phyloP scores from a whole-genome alignment of 371 early-diverging fungal species.

The Chytridiales sp. region DNA sequence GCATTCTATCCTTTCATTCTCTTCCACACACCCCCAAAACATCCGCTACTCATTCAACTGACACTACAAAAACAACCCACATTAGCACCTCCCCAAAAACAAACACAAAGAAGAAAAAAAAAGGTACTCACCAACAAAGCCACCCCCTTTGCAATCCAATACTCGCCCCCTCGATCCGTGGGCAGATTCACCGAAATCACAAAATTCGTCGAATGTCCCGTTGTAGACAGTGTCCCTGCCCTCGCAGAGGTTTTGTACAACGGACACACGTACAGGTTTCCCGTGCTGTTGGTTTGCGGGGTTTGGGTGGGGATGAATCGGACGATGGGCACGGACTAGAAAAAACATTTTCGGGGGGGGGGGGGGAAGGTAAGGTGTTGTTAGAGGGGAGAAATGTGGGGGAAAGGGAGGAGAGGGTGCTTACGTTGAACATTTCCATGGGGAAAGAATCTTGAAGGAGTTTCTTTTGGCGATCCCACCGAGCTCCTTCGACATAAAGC shows the following conservation, averaged over 20 bases:
- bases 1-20: no score
- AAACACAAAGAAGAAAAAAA: neutral
- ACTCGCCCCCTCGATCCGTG: constrained; percentile 44
- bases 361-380: neutral
- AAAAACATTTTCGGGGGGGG: neutral
- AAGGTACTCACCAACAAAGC: constrained; percentile 44
- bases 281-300: constrained; percentile 19
- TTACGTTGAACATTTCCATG: constrained; percentile 58
- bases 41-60: constrained; percentile 35
- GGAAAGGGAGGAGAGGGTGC: constrained; percentile 10
- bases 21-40: no score
- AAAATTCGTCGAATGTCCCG: constrained; percentile 60
- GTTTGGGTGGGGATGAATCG: constrained; percentile 52
- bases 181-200: constrained; percentile 49
- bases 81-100: neutral
- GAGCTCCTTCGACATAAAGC: constrained; percentile 54
- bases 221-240: constrained; percentile 55
- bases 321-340: constrained; percentile 52
- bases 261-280: constrained; percentile 46
- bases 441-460: constrained; percentile 53
- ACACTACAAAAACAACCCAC: constrained; percentile 19
- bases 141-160: constrained; percentile 58
- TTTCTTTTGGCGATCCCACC: constrained; percentile 51
- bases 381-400: neutral
- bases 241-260: constrained; percentile 58